phyloP scores from a whole-genome alignment of 805 yeast species.

The Yarrowia sp. region DNA sequence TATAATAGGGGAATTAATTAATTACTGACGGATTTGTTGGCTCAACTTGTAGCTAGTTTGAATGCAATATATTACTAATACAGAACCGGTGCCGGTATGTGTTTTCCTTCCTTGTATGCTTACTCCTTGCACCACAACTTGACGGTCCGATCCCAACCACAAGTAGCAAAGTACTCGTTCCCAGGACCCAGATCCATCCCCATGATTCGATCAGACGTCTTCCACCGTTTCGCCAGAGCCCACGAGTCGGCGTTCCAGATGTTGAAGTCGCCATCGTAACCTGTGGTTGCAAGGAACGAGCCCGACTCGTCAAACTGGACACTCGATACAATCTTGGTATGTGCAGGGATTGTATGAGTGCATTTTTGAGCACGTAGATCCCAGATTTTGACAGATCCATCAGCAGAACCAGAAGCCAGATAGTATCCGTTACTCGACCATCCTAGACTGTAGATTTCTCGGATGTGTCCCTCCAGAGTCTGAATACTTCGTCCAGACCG shows the following conservation, averaged over 20 bases:
- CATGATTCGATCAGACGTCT: constrained; percentile 66
- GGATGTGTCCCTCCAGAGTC: constrained; percentile 62
- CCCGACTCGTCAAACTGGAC: constrained; percentile 51
- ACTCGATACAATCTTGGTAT: constrained; percentile 66
- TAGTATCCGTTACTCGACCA: constrained; percentile 77
- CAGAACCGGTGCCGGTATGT: not conserved
- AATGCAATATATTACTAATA: not conserved
- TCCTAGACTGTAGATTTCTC: constrained; percentile 64
- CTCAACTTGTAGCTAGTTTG: not conserved
- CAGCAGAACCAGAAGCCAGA: constrained; percentile 81
- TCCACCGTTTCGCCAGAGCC: constrained; percentile 43
- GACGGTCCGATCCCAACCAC: constrained; percentile 84
- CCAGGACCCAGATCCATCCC: constrained; percentile 53
- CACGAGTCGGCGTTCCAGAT: constrained; percentile 67
- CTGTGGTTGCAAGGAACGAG: constrained; percentile 52
- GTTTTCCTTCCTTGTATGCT: not conserved
- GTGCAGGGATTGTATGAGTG: constrained; percentile 61
- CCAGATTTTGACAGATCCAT: constrained; percentile 78
- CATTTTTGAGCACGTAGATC: constrained; percentile 60
- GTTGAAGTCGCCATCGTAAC: constrained; percentile 69
- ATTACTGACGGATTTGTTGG: not conserved
- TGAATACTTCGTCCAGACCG: constrained; percentile 67
- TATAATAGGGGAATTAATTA: not conserved
- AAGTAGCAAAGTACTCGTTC: constrained; percentile 49
- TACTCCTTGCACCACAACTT: constrained; percentile 52